phyloP scores from a whole-genome alignment of 2,329 filamentous ascomycete genomes.

The Trichoderma aggressivum region DNA sequence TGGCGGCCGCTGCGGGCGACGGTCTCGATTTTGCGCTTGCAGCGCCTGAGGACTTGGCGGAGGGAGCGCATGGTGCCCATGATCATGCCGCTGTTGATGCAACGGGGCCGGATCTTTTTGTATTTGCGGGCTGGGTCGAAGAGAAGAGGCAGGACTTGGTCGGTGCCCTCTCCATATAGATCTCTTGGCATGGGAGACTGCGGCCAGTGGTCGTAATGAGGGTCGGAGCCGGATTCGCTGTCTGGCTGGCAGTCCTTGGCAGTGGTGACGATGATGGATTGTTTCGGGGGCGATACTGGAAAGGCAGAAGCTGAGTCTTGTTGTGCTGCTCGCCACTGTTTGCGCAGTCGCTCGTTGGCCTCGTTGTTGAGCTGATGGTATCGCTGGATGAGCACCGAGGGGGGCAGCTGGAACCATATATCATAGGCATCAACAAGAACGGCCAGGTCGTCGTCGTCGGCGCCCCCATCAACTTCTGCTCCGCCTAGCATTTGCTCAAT shows the following conservation, averaged over 20 bases:
- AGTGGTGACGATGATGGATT: conserved; percentile 29
- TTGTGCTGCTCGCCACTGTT: conserved; percentile 20
- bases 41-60: conserved; percentile 24
- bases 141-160: conserved; percentile 26
- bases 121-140: conserved; percentile 35
- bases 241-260: conserved; percentile 37
- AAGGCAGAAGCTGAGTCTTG: background rate
- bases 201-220: conserved; percentile 37
- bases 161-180: conserved; percentile 35
- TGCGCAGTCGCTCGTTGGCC: conserved; percentile 26
- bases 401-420: conserved; percentile 40
- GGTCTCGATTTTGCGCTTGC: conserved; percentile 27
- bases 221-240: conserved; percentile 33
- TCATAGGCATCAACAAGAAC: conserved; percentile 40
- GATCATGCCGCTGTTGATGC: conserved; percentile 27
- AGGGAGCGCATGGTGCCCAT: conserved; percentile 27
- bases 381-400: conserved; percentile 36
- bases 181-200: conserved; percentile 33
- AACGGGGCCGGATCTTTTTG: conserved; percentile 28
- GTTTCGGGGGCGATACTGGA: conserved; percentile 25
- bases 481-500: conserved; percentile 26
- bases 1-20: conserved; percentile 29
- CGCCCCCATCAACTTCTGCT: background rate
- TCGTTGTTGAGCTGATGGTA: conserved; percentile 27
- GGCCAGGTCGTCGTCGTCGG: conserved; percentile 23